phyloP scores from a whole-genome alignment of 495 filamentous ascomycete genomes.

The Aspergillus hancockii region DNA sequence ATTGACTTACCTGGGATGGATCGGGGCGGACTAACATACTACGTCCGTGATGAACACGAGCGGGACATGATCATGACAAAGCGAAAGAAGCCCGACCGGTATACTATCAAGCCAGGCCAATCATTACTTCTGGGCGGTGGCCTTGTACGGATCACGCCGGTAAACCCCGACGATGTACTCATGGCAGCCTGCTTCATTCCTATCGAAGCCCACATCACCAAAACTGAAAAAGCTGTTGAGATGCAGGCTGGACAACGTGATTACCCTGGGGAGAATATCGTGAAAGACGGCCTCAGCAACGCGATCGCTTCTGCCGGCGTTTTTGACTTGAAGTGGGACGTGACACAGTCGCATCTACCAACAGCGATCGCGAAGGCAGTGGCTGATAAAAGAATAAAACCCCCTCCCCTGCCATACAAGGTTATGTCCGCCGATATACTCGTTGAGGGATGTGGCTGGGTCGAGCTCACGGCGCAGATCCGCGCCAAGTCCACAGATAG shows the following conservation, averaged over 20 bases:
- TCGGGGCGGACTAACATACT: conserved; percentile 66
- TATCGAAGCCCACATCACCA: conserved; percentile 69
- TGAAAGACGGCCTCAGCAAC: conserved; percentile 54
- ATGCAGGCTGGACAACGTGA: conserved; percentile 58
- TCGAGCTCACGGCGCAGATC: conserved; percentile 83
- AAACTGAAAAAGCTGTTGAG: conserved; percentile 72
- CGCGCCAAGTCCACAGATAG: conserved; percentile 49
- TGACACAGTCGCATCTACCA: conserved; percentile 61
- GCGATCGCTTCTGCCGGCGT: conserved; percentile 66
- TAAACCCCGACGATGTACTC: conserved; percentile 60
- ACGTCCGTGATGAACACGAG: conserved; percentile 65
- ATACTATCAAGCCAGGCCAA: conserved; percentile 71
- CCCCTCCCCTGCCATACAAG: conserved; percentile 65
- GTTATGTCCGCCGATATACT: conserved; percentile 81
- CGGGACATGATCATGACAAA: conserved; percentile 72
- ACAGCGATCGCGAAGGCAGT: conserved; percentile 37
- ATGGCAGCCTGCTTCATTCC: conserved; percentile 79
- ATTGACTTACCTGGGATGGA: conserved; percentile 89
- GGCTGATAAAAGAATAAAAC: conserved; percentile 30
- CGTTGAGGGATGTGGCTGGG: conserved; percentile 89
- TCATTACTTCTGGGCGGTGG: conserved; percentile 83
- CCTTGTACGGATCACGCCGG: conserved; percentile 83
- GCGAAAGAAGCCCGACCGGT: conserved; percentile 66
- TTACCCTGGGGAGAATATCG: conserved; percentile 60
- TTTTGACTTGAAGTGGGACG: conserved; percentile 75